phyloP scores from a whole-genome alignment of 768 basidiomycete genomes.

The Boletus sensibilis region DNA sequence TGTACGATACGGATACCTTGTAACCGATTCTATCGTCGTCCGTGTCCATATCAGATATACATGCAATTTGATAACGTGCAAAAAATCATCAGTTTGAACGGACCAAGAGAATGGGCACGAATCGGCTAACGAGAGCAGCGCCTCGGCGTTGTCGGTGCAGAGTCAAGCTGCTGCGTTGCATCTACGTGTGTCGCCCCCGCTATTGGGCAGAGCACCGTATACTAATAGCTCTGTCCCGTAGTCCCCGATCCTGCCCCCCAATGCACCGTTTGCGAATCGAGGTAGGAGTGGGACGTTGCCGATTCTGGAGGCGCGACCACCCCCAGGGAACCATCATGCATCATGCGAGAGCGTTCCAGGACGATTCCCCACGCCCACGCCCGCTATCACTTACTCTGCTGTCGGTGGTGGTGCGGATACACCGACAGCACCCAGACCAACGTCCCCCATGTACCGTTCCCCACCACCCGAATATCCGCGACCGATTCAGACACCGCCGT shows the following conservation, averaged over 20 bases:
- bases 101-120: too few relatives aligned
- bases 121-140: too few relatives aligned
- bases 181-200: neutral
- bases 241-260: slow-evolving; percentile 35
- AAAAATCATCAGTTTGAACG: too few relatives aligned
- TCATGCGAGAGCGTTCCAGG: slow-evolving; percentile 5
- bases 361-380: slow-evolving; percentile 10
- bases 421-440: slow-evolving; percentile 1
- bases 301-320: slow-evolving; percentile 6
- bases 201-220: slow-evolving; percentile 11
- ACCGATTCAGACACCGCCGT: slow-evolving; percentile 35
- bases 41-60: too few relatives aligned
- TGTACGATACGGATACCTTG: too few relatives aligned
- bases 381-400: too few relatives aligned
- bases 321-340: neutral
- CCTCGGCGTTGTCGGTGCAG: neutral
- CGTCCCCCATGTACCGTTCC: slow-evolving; percentile 11
- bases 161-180: neutral
- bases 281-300: slow-evolving; percentile 10
- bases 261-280: slow-evolving; percentile 40
- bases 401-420: neutral
- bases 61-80: too few relatives aligned
- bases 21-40: too few relatives aligned
- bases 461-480: slow-evolving; percentile 50
- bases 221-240: slow-evolving; percentile 25